A percentile compares a stretch with the other conserved stretches of the same genome.
Evolutionary conservation across 805 yeast species (phyloP).

Genomic region (Metschnikowia amazonensis): DNA sequence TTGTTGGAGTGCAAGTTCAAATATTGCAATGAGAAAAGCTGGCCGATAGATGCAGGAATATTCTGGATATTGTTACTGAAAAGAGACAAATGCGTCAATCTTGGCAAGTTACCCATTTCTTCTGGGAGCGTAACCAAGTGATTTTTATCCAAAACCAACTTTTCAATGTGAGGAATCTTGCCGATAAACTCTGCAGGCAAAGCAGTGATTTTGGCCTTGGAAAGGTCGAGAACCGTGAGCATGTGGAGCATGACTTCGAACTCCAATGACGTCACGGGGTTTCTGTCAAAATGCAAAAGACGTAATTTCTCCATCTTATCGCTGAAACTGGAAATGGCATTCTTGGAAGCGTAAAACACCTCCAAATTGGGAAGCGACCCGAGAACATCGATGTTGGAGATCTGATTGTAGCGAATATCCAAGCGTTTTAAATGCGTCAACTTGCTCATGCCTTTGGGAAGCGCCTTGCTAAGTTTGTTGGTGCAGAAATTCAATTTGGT

Average conservation of each 20-base stretch:
- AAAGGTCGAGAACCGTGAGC: conserved; percentile 68
- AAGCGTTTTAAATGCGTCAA: conserved; percentile 60
- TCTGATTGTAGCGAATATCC: conserved; percentile 72
- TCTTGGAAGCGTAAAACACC: conserved; percentile 70
- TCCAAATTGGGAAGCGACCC: conserved; percentile 60
- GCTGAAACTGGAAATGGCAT: conserved; percentile 66
- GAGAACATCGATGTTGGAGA: conserved; percentile 51
- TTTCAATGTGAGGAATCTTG: conserved; percentile 63
- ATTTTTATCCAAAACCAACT: conserved; percentile 73
- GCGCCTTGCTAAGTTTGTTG: conserved; percentile 52
- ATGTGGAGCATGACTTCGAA: conserved; percentile 52
- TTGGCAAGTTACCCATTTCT: conserved; percentile 56
- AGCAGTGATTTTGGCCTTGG: conserved; percentile 77
- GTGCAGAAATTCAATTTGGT: conserved; percentile 72
- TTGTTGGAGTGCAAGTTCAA: conserved; percentile 85
- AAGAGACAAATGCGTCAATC: conserved; percentile 62
- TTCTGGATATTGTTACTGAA: conserved; percentile 70
- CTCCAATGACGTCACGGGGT: conserved; percentile 73
- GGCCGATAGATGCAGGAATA: conserved; percentile 64
- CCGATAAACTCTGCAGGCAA: conserved; percentile 62
- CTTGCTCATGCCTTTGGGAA: conserved; percentile 52
- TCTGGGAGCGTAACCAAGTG: conserved; percentile 74
- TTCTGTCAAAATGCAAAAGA: conserved; percentile 70
- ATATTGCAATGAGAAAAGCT: conserved; percentile 53
- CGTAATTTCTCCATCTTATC: conserved; percentile 60